These are phyloP conservation scores for Magnusiomyces sp. DNA, from an alignment of 1,139 yeast genomes.

Conservation along the genomic window DNA sequence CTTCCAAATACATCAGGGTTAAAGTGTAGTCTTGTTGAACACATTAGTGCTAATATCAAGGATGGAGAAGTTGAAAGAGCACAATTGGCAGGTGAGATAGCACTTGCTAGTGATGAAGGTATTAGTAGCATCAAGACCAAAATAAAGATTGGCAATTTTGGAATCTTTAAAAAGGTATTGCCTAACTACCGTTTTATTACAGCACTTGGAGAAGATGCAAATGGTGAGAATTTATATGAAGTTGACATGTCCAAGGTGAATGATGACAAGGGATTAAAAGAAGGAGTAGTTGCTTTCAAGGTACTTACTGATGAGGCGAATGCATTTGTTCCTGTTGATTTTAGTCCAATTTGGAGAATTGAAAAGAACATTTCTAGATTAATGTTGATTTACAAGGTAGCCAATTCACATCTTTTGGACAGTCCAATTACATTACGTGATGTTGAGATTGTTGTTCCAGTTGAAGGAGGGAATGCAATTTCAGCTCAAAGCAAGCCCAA, in stretches of 20 bases:
- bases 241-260: no score
- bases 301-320: slow-evolving; percentile 41
- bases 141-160: slow-evolving; percentile 15
- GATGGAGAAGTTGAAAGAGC: slow-evolving; percentile 54
- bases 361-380: slow-evolving; percentile 80
- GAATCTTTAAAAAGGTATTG: slow-evolving; percentile 16
- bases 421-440: slow-evolving; percentile 41
- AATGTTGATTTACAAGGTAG: slow-evolving; percentile 59
- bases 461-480: slow-evolving; percentile 41
- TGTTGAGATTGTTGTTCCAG: slow-evolving; percentile 54
- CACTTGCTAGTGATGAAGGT: slow-evolving; percentile 49
- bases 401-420: slow-evolving; percentile 40
- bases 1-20: slow-evolving; percentile 48
- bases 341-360: slow-evolving; percentile 83
- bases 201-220: slow-evolving; percentile 4
- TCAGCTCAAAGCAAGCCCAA: slow-evolving; percentile 85
- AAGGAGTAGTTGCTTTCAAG: slow-evolving; percentile 70
- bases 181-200: slow-evolving; percentile 21
- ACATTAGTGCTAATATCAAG: slow-evolving; percentile 62
- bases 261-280: no score
- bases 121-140: slow-evolving; percentile 16
- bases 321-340: slow-evolving; percentile 46
- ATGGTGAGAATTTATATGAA: no score
- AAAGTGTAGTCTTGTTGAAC: slow-evolving; percentile 72
- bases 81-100: slow-evolving; percentile 70